These are phyloP conservation scores for Plectosphaerella plurivora DNA, from an alignment of 2,329 filamentous ascomycete species.

Conservation along the genomic window DNA sequence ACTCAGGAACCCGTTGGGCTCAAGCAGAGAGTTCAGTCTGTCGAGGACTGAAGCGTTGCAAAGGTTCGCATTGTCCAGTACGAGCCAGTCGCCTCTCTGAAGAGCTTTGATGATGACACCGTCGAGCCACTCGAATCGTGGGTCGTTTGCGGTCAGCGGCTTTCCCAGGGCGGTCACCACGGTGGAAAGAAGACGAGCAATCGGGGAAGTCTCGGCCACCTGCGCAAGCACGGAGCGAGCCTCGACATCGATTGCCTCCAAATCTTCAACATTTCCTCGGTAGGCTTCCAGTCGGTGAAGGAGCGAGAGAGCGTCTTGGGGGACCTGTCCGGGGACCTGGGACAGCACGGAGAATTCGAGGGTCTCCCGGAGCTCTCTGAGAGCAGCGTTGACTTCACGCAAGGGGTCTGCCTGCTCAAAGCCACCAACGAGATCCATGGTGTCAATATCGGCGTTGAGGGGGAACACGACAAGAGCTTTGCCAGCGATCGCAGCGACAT, in stretches of 20 bases:
- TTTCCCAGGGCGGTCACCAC: slow-evolving; percentile 46
- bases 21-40: slow-evolving; percentile 87
- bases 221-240: slow-evolving; percentile 34
- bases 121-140: slow-evolving; percentile 94
- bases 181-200: slow-evolving; percentile 42
- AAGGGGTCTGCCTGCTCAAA: slow-evolving; percentile 91
- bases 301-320: slow-evolving; percentile 42
- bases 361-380: slow-evolving; percentile 45
- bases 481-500: slow-evolving; percentile 75
- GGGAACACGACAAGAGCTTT: slow-evolving; percentile 76
- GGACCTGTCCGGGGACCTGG: slow-evolving; percentile 41
- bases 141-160: slow-evolving; percentile 59
- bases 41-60: slow-evolving; percentile 95
- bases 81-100: slow-evolving; percentile 82
- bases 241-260: slow-evolving; percentile 30
- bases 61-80: slow-evolving; percentile 95
- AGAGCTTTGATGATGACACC: slow-evolving; percentile 86
- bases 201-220: slow-evolving; percentile 37
- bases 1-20: slow-evolving; percentile 81
- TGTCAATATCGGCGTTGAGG: slow-evolving; percentile 92
- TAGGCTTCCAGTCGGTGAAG: slow-evolving; percentile 43
- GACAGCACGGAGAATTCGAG: slow-evolving; percentile 47
- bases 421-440: slow-evolving; percentile 93
- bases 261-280: slow-evolving; percentile 29
- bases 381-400: slow-evolving; percentile 59